Evolutionary conservation across 257 asterid species (phyloP).

Genomic region (Forsythia suspensa): DNA sequence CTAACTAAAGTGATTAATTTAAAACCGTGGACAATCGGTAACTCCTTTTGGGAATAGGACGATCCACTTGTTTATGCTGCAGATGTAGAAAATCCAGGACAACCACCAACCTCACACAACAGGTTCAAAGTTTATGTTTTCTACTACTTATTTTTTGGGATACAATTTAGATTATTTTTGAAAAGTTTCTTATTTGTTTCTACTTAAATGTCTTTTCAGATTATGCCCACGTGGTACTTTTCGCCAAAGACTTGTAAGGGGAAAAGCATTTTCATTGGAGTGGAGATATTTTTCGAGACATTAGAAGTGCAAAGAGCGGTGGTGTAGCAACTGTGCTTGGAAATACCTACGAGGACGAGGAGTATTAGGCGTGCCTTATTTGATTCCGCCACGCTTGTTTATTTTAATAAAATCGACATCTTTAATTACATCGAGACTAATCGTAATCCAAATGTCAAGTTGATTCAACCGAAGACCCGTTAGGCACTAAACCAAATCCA

Average conservation of each 20-base stretch:
- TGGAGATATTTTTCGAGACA: conserved; percentile 11
- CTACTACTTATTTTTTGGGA: too few relatives aligned
- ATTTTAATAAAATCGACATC: conserved; percentile 5
- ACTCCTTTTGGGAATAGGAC: conserved; percentile 31
- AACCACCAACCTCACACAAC: conserved; percentile 23
- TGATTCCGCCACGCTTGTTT: conserved; percentile 29
- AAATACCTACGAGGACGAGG: conserved; percentile 15
- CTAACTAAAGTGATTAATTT: background rate
- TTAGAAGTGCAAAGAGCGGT: conserved; percentile 50
- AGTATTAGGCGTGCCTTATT: conserved; percentile 21
- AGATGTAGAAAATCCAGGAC: conserved; percentile 41
- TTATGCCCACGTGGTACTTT: conserved; percentile 37
- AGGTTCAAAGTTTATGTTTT: conserved; percentile 15
- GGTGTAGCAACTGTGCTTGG: conserved; percentile 49
- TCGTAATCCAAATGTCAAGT: conserved; percentile 25
- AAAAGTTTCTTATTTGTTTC: background rate
- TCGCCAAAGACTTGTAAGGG: conserved; percentile 37
- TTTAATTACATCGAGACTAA: conserved; percentile 17
- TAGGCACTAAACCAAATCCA: conserved; percentile 39
- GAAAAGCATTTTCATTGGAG: conserved; percentile 46
- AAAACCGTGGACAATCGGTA: conserved; percentile 43
- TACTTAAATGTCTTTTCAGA: conserved; percentile 15
- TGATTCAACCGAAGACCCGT: conserved; percentile 26
- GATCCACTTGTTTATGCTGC: conserved; percentile 43
- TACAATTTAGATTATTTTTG: background rate